These are phyloP conservation scores for Quaeritorhiza haematococci DNA, from an alignment of 371 early-diverging fungal species.

Conservation along the genomic window DNA sequence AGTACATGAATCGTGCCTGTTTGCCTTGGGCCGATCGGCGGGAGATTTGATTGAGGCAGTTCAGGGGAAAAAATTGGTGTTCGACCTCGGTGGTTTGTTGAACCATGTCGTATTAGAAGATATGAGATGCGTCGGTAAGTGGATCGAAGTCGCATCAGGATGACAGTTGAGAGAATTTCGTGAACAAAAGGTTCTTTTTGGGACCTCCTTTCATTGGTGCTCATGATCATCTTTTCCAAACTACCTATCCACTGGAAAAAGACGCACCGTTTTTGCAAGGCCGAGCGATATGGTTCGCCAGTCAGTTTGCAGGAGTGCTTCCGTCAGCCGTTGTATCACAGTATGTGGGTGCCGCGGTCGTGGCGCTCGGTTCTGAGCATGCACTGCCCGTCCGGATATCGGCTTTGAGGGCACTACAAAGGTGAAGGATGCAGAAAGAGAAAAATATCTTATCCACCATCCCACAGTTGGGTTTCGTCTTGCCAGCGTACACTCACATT, in stretches of 20 bases:
- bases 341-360: slow-evolving; percentile 68
- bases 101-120: slow-evolving; percentile 71
- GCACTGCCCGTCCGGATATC: slow-evolving; percentile 69
- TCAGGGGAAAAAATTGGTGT: slow-evolving; percentile 43
- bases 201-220: not conserved
- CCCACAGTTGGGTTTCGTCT: too few relatives aligned
- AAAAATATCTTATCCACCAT: too few relatives aligned
- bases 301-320: slow-evolving; percentile 70
- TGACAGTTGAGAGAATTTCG: too few relatives aligned
- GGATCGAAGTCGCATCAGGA: too few relatives aligned
- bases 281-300: slow-evolving; percentile 81
- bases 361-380: slow-evolving; percentile 57
- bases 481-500: too few relatives aligned
- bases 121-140: slow-evolving; percentile 51
- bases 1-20: slow-evolving; percentile 73
- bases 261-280: slow-evolving; percentile 81
- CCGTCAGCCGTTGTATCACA: slow-evolving; percentile 61
- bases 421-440: slow-evolving; percentile 43
- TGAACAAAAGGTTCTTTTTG: too few relatives aligned
- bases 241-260: slow-evolving; percentile 5
- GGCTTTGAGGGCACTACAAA: slow-evolving; percentile 71
- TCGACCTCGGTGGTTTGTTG: slow-evolving; percentile 67
- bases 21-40: slow-evolving; percentile 63
- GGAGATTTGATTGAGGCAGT: slow-evolving; percentile 54
- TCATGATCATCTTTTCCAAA: not conserved